Evolutionary conservation across 1,284 basidiomycete genomes (phyloP).

Genomic region (Sparassis latifolia): DNA sequence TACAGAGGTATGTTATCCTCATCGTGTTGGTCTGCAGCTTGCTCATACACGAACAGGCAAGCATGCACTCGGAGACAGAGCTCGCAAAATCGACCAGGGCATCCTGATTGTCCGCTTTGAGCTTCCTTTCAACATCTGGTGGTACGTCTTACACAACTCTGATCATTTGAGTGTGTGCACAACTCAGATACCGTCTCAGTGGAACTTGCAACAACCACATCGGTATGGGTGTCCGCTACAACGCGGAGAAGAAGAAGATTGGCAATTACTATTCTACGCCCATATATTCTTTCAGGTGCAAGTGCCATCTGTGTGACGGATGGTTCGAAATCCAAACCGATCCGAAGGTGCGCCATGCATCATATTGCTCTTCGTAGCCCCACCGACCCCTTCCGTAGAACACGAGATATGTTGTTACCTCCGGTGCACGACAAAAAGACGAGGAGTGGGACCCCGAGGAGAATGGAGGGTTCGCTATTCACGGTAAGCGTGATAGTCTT

Average conservation of each 20-base stretch:
- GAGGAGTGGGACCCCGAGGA: constrained; percentile 96
- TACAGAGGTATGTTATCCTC: constrained; percentile 49
- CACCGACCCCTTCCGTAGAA: constrained; percentile 53
- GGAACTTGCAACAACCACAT: constrained; percentile 91
- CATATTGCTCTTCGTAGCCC: background rate
- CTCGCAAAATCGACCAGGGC: constrained; percentile 89
- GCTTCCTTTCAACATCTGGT: constrained; percentile 97
- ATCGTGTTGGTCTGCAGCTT: background rate
- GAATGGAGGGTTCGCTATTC: constrained; percentile 87
- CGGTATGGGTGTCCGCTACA: constrained; percentile 96
- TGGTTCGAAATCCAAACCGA: constrained; percentile 99
- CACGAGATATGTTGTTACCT: constrained; percentile 88
- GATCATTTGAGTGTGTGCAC: background rate
- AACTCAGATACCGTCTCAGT: constrained; percentile 29
- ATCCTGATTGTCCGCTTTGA: constrained; percentile 92
- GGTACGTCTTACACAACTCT: constrained; percentile 43
- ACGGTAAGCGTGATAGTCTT: constrained; percentile 44
- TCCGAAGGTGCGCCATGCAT: constrained; percentile 62
- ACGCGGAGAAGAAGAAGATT: constrained; percentile 96
- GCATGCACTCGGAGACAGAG: constrained; percentile 89
- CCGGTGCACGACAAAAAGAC: constrained; percentile 86
- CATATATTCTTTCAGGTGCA: constrained; percentile 93
- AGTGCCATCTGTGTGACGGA: constrained; percentile 89
- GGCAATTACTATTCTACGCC: constrained; percentile 95
- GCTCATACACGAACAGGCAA: constrained; percentile 52